Evolutionary conservation across 2,329 filamentous ascomycete genomes (phyloP).

Genomic region (Ophiobolus disseminans): DNA sequence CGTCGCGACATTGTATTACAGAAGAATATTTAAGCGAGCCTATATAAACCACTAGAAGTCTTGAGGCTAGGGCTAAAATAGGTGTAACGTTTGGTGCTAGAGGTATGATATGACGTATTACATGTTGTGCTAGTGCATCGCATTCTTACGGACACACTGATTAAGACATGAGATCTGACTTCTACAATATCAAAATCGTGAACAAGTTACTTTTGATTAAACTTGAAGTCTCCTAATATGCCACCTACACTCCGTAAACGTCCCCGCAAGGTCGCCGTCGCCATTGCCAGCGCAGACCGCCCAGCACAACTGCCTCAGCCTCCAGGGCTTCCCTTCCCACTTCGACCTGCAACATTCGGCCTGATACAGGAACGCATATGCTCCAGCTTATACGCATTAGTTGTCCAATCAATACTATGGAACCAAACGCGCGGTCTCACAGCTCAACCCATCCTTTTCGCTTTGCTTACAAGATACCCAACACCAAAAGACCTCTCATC

Average conservation of each 20-base stretch:
- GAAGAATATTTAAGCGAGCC: too few species aligned
- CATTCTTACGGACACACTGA: too few species aligned
- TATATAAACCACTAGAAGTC: too few species aligned
- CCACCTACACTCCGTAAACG: neutral
- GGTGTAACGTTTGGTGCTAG: too few species aligned
- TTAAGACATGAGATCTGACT: too few species aligned
- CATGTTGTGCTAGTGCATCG: too few species aligned
- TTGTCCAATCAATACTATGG: slow-evolving; percentile 84
- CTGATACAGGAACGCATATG: slow-evolving; percentile 84
- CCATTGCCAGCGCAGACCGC: slow-evolving; percentile 7
- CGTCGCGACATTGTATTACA: too few species aligned
- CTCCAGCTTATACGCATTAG: slow-evolving; percentile 76
- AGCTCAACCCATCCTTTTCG: slow-evolving; percentile 78
- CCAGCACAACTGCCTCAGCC: slow-evolving; percentile 22
- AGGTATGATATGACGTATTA: too few species aligned
- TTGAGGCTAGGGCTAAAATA: too few species aligned
- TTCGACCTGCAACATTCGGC: slow-evolving; percentile 64
- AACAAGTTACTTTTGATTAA: too few species aligned
- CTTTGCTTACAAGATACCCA: slow-evolving; percentile 72
- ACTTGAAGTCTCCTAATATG: too few species aligned
- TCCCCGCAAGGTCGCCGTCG: neutral
- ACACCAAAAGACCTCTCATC: slow-evolving; percentile 67
- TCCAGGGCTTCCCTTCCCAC: slow-evolving; percentile 26
- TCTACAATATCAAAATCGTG: too few species aligned
- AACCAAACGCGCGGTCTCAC: slow-evolving; percentile 78